phyloP scores from a whole-genome alignment of 2,329 filamentous ascomycete genomes.

The Aureobasidium sp. region DNA sequence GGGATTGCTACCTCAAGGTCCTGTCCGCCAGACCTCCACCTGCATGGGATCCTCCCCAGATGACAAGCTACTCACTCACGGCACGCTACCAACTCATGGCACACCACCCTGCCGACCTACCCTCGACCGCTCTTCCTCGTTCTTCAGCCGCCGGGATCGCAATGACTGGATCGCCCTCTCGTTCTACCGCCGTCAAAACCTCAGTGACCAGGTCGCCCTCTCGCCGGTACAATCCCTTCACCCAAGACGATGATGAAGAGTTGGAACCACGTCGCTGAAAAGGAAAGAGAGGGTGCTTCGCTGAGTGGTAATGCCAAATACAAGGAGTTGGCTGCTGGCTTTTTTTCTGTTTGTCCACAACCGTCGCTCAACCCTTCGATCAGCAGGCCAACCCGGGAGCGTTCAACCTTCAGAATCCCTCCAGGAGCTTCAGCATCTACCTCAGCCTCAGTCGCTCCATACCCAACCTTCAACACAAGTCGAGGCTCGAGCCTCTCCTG shows the following conservation, averaged over 20 bases:
- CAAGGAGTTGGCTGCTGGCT: conserved; percentile 53
- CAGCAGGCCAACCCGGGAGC: neutral
- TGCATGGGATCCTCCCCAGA: neutral
- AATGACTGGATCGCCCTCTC: too few relatives aligned
- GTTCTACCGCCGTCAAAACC: neutral
- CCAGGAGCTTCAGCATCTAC: neutral
- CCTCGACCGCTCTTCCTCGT: neutral
- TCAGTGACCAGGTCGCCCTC: conserved; percentile 24
- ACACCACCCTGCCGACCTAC: neutral
- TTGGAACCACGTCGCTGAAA: conserved; percentile 47
- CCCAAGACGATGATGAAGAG: conserved; percentile 51
- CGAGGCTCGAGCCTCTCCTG: neutral
- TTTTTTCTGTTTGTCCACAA: too few relatives aligned
- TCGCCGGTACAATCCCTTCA: conserved; percentile 38
- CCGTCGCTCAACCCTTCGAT: too few relatives aligned
- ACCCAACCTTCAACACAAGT: too few relatives aligned
- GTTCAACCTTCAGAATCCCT: neutral
- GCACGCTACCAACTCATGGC: too few relatives aligned
- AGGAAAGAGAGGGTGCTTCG: conserved; percentile 31
- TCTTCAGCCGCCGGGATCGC: too few relatives aligned
- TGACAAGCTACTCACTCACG: neutral
- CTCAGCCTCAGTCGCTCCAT: neutral
- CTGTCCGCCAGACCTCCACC: neutral
- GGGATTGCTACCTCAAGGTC: conserved; percentile 54
- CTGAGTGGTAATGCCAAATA: conserved; percentile 54